These are phyloP conservation scores for Penicillium corylophilum DNA, from an alignment of 2,329 filamentous ascomycete genomes.

Conservation along the genomic window DNA sequence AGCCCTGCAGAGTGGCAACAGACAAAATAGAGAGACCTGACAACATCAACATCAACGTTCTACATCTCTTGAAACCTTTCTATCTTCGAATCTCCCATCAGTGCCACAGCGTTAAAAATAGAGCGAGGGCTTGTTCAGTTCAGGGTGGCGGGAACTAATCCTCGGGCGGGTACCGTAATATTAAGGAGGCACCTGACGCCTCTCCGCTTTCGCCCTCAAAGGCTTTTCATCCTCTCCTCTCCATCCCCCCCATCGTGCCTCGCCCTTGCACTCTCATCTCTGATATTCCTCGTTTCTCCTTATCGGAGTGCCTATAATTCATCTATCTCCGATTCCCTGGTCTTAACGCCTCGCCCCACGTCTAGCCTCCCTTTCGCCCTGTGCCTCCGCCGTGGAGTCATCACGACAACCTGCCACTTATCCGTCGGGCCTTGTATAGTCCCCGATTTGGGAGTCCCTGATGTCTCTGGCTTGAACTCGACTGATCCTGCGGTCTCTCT, in stretches of 20 bases:
- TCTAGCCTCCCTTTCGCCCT: slow-evolving; percentile 3
- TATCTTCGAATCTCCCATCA: not conserved
- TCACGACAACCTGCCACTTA: slow-evolving; percentile 10
- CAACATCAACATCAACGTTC: not conserved
- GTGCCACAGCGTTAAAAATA: slow-evolving; percentile 14
- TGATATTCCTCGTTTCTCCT: not conserved
- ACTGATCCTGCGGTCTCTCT: slow-evolving; percentile 4
- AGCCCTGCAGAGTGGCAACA: not conserved
- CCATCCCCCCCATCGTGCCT: slow-evolving; percentile 9
- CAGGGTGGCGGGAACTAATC: slow-evolving; percentile 19
- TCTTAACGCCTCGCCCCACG: not conserved
- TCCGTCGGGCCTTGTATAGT: slow-evolving; percentile 10
- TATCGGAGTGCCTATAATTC: not conserved
- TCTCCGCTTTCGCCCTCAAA: slow-evolving; percentile 29
- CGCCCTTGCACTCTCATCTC: not conserved
- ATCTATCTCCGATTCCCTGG: not conserved
- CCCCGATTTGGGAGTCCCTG: slow-evolving; percentile 9
- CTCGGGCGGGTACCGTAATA: slow-evolving; percentile 23
- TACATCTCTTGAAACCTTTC: too few species aligned
- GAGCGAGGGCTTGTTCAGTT: slow-evolving; percentile 8
- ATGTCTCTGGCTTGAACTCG: slow-evolving; percentile 21
- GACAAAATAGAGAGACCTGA: not conserved
- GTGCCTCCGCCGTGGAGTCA: slow-evolving; percentile 9
- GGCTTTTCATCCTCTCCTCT: slow-evolving; percentile 20
- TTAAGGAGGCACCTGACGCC: slow-evolving; percentile 31